Evolutionary conservation across 495 filamentous ascomycete genomes (phyloP).

Genomic region (Parathielavia hyrcaniae): DNA sequence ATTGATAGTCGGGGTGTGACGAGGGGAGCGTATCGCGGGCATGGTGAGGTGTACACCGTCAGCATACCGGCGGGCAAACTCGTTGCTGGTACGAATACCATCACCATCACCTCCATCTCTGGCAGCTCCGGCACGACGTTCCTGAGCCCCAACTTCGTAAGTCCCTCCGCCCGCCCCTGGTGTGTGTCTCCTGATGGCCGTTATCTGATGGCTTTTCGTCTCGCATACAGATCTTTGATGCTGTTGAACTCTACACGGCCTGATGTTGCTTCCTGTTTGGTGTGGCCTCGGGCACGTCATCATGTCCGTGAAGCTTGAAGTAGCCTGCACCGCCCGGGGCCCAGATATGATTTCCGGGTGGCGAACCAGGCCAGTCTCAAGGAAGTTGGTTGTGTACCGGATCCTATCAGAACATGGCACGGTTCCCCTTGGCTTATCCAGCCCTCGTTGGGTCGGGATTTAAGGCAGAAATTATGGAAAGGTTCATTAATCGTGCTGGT

Average conservation of each 20-base stretch:
- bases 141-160: constrained; percentile 57
- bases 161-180: constrained; percentile 27
- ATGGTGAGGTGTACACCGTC: constrained; percentile 57
- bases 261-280: background rate
- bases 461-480: too few species aligned
- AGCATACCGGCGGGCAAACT: constrained; percentile 51
- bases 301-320: too few species aligned
- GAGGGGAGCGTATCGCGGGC: constrained; percentile 56
- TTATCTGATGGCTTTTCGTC: background rate
- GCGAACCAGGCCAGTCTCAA: too few species aligned
- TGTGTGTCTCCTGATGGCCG: background rate
- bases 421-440: too few species aligned
- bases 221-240: constrained; percentile 48
- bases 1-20: constrained; percentile 61
- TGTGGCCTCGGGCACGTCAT: too few species aligned
- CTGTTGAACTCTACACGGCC: constrained; percentile 45
- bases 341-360: too few species aligned
- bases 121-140: constrained; percentile 51
- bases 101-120: constrained; percentile 53
- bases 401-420: too few species aligned
- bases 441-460: too few species aligned
- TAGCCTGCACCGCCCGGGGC: too few species aligned
- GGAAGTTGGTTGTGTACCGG: too few species aligned
- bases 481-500: too few species aligned
- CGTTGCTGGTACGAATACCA: constrained; percentile 54